Evolutionary conservation across 148 eudicot genomes (phyloP).

Genomic region (Chenopodium suecicum): DNA sequence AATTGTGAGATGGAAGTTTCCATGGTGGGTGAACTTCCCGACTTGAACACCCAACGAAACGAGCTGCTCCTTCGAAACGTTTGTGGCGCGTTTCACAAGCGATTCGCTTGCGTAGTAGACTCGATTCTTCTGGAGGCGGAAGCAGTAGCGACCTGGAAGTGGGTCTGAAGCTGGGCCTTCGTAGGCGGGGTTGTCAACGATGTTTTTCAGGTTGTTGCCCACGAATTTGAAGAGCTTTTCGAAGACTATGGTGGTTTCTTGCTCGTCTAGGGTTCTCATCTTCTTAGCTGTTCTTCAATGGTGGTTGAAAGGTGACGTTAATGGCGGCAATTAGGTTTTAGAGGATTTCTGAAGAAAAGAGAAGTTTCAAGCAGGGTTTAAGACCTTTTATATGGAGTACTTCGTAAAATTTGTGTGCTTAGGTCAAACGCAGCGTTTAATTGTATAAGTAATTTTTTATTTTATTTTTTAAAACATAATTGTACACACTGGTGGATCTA

Average conservation of each 20-base stretch:
- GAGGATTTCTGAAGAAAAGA: background rate
- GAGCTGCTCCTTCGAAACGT: conserved; percentile 63
- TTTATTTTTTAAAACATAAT: too few species aligned
- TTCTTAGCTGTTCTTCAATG: background rate
- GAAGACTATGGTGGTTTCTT: conserved; percentile 79
- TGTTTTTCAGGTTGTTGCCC: conserved; percentile 86
- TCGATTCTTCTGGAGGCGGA: conserved; percentile 76
- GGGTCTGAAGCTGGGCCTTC: conserved; percentile 69
- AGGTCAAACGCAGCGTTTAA: too few species aligned
- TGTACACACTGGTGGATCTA: too few species aligned
- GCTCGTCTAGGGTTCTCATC: conserved; percentile 92
- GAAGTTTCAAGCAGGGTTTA: too few species aligned
- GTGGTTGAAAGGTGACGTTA: background rate
- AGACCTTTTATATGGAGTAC: too few species aligned
- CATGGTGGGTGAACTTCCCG: conserved; percentile 75
- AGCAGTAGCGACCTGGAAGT: conserved; percentile 72
- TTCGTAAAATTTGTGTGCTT: too few species aligned
- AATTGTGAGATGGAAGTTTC: conserved; percentile 72
- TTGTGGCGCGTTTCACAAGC: conserved; percentile 83
- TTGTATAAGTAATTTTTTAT: too few species aligned
- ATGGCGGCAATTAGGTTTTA: background rate
- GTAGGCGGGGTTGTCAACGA: conserved; percentile 72
- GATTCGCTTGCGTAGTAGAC: conserved; percentile 80
- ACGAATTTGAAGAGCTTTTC: conserved; percentile 89
- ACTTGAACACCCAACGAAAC: conserved; percentile 63